phyloP scores from a whole-genome alignment of 805 yeast species.

The Hanseniaspora taiwanica region DNA sequence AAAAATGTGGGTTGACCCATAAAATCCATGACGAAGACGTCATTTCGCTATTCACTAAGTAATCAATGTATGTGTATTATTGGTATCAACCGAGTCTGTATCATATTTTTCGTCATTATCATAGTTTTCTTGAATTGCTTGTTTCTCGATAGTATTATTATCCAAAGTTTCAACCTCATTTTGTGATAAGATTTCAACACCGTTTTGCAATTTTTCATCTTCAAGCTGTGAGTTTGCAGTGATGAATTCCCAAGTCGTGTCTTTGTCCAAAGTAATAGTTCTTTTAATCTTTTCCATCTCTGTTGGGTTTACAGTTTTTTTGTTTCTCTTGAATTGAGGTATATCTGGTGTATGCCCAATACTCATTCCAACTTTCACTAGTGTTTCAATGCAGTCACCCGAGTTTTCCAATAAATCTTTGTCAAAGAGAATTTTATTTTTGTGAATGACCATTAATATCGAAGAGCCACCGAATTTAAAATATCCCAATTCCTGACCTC shows the following conservation, averaged over 20 bases:
- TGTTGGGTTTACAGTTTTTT: constrained; percentile 20
- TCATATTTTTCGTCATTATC: too few species aligned
- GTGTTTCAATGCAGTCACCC: constrained; percentile 56
- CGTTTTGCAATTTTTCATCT: too few species aligned
- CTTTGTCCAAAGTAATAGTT: constrained; percentile 13
- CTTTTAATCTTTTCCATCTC: constrained; percentile 19
- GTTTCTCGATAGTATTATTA: too few species aligned
- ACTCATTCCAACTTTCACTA: constrained; percentile 83
- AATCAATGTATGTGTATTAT: too few species aligned
- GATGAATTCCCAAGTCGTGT: background rate
- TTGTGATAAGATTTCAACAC: too few species aligned
- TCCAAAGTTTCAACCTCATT: too few species aligned
- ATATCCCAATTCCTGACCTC: constrained; percentile 84
- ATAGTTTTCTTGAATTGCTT: too few species aligned
- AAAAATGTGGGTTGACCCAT: constrained; percentile 85
- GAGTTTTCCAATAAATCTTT: constrained; percentile 63
- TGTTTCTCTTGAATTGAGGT: constrained; percentile 36
- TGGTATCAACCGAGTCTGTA: too few species aligned
- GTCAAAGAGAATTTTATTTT: constrained; percentile 44
- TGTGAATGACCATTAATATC: constrained; percentile 50
- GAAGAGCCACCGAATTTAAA: constrained; percentile 97
- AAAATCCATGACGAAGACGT: constrained; percentile 87
- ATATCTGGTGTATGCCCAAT: constrained; percentile 57
- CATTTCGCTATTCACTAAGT: constrained; percentile 79
- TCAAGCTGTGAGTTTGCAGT: background rate